Evolutionary conservation across 352 stramenopile genomes (phyloP), one percentile per base, ranked within the genome.

Genomic region (Pythium pyrilobum): DNA sequence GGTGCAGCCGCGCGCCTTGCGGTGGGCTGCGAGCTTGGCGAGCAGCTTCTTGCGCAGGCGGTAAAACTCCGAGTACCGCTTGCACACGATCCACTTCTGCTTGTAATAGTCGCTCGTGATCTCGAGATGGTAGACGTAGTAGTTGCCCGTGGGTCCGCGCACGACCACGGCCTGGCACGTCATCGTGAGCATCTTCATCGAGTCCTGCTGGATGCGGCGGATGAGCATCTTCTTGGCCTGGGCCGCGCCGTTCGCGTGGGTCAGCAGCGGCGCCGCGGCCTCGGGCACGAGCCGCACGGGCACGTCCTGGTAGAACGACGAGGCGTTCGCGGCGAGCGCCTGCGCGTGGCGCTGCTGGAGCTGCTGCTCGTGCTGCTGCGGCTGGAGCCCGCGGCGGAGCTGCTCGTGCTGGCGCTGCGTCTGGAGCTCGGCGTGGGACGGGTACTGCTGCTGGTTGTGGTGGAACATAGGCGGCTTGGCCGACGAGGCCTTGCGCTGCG

Each of bases 21-120:
- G 75, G 59, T 93, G 83, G 9, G 66, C 59, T 4, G 68, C 56
- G 9, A 93, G 67, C 34, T 73, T 71, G 13, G 74, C 67, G 6
- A 93, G 64, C 21, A 93, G 34, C 11, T 68, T 69, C 63, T 93
- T 93, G 47, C 83, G 83, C 18, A 93, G 62, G 5, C 83, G 78
- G 51, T 93, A 82, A 57, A 93, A 86, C 60, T 93, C 83, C 20
- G 83, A 93, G 64, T 89, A 93, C 39, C 83, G 81, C 62, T 93
- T 90, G 73, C 83, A 93, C 12, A 89, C 83, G 55, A 93, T 75
- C 83, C 83, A 93, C 57, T 89, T 88, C 56, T 93, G 83, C 57
- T 91, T 89, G 78, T 93, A 93, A 59, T 76, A 93, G 49, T 93
- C 83, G 63, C 81, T 90, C 18, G 83, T 89, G 68, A 93, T 89